Percentiles rank a stretch among this genome's conserved stretches.
phyloP scores from a whole-genome alignment of 345 rosid species.

The Nasturtium officinale region DNA sequence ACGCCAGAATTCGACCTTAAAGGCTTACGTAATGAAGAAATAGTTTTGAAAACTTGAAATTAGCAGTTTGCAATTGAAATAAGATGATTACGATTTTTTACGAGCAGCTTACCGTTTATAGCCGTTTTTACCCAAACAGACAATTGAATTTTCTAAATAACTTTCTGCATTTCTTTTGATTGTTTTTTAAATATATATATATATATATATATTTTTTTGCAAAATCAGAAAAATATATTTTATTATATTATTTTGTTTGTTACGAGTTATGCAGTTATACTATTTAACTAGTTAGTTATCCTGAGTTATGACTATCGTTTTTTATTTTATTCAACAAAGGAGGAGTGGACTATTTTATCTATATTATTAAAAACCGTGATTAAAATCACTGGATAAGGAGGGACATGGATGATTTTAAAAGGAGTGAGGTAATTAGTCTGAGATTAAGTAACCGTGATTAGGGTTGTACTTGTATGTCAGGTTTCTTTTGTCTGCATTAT shows the following conservation, averaged over 20 bases:
- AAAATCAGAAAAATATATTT: no score
- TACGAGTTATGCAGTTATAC: not conserved
- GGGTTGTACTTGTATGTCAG: constrained; percentile 33
- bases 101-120: not conserved
- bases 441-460: constrained; percentile 23
- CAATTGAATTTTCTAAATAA: not conserved
- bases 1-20: not conserved
- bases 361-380: not conserved
- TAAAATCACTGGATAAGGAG: not conserved
- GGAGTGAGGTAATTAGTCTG: not conserved
- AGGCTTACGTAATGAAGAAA: no score
- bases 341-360: not conserved
- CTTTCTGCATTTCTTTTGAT: not conserved
- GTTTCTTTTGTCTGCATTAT: constrained; percentile 20
- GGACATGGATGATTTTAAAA: not conserved
- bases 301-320: not conserved
- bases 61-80: not conserved
- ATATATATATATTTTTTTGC: not conserved
- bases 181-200: not conserved
- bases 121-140: not conserved
- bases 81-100: not conserved
- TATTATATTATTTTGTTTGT: not conserved
- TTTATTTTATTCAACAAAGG: not conserved
- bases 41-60: no score
- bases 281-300: not conserved